phyloP scores from a whole-genome alignment of 495 filamentous ascomycete species.

The Podospora comata region DNA sequence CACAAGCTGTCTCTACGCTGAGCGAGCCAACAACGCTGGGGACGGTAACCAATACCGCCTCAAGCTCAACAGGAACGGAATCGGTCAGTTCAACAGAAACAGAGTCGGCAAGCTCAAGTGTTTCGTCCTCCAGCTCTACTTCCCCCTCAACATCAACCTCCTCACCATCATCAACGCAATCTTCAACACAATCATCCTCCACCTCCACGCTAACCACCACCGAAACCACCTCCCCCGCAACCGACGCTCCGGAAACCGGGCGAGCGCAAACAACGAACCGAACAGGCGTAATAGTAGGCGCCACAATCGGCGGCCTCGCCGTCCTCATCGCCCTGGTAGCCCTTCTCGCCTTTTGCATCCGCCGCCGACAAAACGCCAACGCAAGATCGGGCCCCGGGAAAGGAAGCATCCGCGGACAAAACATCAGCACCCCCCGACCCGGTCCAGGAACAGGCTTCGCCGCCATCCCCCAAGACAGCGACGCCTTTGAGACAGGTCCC shows the following conservation, averaged over 20 bases:
- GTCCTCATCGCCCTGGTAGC: conserved; percentile 17
- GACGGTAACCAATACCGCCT: conserved; percentile 15
- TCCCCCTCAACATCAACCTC: conserved; percentile 14
- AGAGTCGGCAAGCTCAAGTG: conserved; percentile 19
- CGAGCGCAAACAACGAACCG: conserved; percentile 18
- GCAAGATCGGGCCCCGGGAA: conserved; percentile 34
- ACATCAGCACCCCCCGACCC: conserved; percentile 32
- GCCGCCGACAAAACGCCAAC: conserved; percentile 35
- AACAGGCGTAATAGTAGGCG: conserved; percentile 46
- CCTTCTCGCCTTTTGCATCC: conserved; percentile 23
- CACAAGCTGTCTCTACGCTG: conserved; percentile 32
- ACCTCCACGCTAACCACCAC: conserved; percentile 19
- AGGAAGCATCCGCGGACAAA: conserved; percentile 26
- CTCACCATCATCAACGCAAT: conserved; percentile 19
- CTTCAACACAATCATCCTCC: conserved; percentile 20
- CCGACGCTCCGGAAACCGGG: conserved; percentile 18
- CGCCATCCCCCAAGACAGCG: conserved; percentile 26
- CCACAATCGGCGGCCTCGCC: conserved; percentile 30
- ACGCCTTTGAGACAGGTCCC: conserved; percentile 32
- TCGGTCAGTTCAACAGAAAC: background rate
- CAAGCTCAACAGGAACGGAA: conserved; percentile 16
- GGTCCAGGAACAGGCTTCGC: conserved; percentile 26
- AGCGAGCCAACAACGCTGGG: conserved; percentile 39
- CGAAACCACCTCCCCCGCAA: conserved; percentile 15
- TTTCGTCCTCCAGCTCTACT: conserved; percentile 20